phyloP scores from a whole-genome alignment of 139 green algal genomes.

The Pseudopediastrum boryanum region DNA sequence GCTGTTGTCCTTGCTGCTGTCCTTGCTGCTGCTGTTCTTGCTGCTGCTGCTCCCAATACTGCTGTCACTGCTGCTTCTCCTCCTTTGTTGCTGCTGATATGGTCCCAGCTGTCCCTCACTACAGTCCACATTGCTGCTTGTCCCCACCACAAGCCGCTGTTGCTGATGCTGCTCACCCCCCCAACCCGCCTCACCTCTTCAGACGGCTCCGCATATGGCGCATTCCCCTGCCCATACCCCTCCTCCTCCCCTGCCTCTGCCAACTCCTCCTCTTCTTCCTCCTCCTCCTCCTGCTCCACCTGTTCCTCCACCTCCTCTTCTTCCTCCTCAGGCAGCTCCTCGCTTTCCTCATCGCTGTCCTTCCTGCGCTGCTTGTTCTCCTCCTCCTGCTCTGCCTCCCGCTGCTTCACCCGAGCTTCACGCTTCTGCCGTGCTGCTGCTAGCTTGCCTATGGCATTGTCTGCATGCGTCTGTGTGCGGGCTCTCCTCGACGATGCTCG shows the following conservation, averaged over 20 bases:
- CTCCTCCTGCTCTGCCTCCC: neutral
- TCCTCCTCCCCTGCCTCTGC: too few species aligned
- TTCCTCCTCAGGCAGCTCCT: neutral
- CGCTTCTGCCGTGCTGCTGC: conserved; percentile 34
- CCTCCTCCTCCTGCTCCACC: neutral
- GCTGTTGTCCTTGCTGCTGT: neutral
- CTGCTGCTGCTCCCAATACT: neutral
- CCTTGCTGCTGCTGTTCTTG: neutral
- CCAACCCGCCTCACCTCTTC: too few species aligned
- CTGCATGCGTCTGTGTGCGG: conserved; percentile 11
- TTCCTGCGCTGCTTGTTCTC: neutral
- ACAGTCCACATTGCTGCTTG: too few species aligned
- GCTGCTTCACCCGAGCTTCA: conserved; percentile 23
- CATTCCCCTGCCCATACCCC: too few species aligned
- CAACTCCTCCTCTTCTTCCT: conserved; percentile 10
- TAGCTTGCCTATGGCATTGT: conserved; percentile 30
- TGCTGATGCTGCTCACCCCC: too few species aligned
- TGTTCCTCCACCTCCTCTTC: neutral
- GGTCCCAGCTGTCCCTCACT: too few species aligned
- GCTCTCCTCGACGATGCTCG: conserved; percentile 19
- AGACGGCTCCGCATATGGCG: too few species aligned
- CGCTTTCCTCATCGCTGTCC: neutral
- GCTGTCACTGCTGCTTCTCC: neutral
- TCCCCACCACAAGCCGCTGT: too few species aligned
- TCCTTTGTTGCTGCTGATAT: too few species aligned